Evolutionary conservation across 495 filamentous ascomycete genomes (phyloP), one percentile per base, ranked within the genome.

Genomic region (Tuber borchii): DNA sequence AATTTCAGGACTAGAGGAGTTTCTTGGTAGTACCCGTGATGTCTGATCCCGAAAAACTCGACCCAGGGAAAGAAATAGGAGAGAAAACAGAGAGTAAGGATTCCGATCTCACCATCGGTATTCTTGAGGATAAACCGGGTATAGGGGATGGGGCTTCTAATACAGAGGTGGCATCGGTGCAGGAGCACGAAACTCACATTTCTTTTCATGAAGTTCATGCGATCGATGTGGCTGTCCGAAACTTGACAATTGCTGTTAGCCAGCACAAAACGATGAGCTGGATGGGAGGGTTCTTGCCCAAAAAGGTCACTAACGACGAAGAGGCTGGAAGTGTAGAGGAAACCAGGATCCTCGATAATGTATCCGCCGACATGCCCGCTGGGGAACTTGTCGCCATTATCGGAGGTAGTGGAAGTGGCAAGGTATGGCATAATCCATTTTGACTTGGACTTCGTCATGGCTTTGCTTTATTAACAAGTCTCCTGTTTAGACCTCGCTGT

Each of bases 371-470:
- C 26, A 89, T 91, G 85, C 85, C 86, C 34, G 84, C 84, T 71
- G 90, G 91, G 19, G 90, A 88, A 44, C 81, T 93, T 34, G 92
- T 90, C 6, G 91, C 90, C 1, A 92, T 93, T 72, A 89, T 93
- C 72, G 91, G 91, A 8, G 89, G 90, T 9, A 91, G 89, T 82
- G 91, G 91, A 40, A 90, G 88, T 44, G 91, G 91, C 4, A 93
- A 93, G 77, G 82, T 83, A 65, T 44, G 48, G 40, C 69, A 65
- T 56, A 22, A 34, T 9, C n/a, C 20, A 26, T 51, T 14, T 42
- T 69, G 26, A 71, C 61, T 77, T 65, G 69, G 71, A 34, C 70
- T 56, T 71, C n/a, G 69, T n/a, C 37, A 48, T 70, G 44, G 48
- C 74, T 43, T 65, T 4, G 61, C n/a, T 45, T 31, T 20, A 17